Conservation (phyloP, 495 filamentous ascomycete species). For the Xylaria palmicola region DNA sequence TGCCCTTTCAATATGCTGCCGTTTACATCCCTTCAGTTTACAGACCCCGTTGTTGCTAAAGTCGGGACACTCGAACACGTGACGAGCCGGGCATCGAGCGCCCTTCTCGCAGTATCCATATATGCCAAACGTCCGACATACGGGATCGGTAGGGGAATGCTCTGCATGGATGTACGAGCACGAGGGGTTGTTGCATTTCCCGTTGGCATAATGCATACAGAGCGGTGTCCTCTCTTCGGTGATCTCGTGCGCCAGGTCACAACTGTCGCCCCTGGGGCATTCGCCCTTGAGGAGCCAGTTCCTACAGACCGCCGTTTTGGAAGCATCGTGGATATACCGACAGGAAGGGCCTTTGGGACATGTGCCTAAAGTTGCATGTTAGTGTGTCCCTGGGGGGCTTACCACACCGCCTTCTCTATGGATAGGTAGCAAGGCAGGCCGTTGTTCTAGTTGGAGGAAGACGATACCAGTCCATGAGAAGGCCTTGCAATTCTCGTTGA, state of each 20-base stretch:
- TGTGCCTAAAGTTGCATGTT: conserved; percentile 58
- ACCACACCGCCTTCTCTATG: conserved; percentile 31
- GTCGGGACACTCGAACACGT: conserved; percentile 88
- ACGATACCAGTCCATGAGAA: conserved; percentile 91
- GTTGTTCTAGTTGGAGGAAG: conserved; percentile 35
- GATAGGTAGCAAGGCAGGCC: conserved; percentile 25
- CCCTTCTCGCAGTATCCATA: conserved; percentile 92
- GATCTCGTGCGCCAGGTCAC: conserved; percentile 91
- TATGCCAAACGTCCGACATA: conserved; percentile 81
- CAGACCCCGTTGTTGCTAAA: conserved; percentile 89
- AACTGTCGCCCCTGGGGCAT: conserved; percentile 76
- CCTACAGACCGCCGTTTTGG: conserved; percentile 89
- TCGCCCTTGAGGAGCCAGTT: conserved; percentile 76
- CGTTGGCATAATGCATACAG: conserved; percentile 87
- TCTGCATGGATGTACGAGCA: conserved; percentile 90
- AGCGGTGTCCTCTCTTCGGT: conserved; percentile 81
- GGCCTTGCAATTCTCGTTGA: conserved; percentile 77
- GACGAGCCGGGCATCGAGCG: conserved; percentile 71
- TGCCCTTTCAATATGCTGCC: conserved; percentile 87
- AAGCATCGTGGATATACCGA: conserved; percentile 79
- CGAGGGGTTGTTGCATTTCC: conserved; percentile 82
- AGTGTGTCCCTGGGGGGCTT: conserved; percentile 35
- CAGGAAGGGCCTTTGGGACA: conserved; percentile 80
- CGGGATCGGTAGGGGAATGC: conserved; percentile 75
- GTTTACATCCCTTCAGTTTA: conserved; percentile 75